Conservation (phyloP, 371 early-diverging fungal species). For the Apophysomyces sp. region DNA sequence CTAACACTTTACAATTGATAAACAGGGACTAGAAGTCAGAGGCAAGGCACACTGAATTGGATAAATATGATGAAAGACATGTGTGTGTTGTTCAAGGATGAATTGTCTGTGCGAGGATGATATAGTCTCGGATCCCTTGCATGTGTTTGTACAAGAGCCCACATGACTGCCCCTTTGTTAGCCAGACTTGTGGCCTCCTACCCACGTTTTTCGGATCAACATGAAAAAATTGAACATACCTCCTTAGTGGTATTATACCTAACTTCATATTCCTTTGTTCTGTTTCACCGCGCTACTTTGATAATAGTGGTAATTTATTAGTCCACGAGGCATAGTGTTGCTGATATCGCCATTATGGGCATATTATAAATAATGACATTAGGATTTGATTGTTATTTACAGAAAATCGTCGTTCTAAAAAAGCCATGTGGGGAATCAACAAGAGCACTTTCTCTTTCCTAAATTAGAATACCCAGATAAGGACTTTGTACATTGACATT, state of each 20-base stretch:
- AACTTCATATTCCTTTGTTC: neutral
- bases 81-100: neutral
- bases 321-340: too few species aligned
- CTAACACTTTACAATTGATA: neutral
- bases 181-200: neutral
- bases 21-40: neutral
- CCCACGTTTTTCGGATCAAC: neutral
- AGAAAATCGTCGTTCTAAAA: neutral
- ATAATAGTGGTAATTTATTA: too few species aligned
- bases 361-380: too few species aligned
- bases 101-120: neutral
- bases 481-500: neutral
- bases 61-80: neutral
- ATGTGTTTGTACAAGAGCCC: neutral
- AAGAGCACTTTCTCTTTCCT: neutral
- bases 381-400: too few species aligned
- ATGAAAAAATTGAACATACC: neutral
- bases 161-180: neutral
- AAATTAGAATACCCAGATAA: neutral
- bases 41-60: neutral
- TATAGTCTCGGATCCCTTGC: conserved; percentile 1
- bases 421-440: neutral
- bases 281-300: too few species aligned
- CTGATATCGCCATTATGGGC: too few species aligned
- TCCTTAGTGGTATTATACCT: neutral